These are phyloP conservation scores for Globisporangium heterothallicum DNA, from an alignment of 352 stramenopile genomes.

Conservation along the genomic window DNA sequence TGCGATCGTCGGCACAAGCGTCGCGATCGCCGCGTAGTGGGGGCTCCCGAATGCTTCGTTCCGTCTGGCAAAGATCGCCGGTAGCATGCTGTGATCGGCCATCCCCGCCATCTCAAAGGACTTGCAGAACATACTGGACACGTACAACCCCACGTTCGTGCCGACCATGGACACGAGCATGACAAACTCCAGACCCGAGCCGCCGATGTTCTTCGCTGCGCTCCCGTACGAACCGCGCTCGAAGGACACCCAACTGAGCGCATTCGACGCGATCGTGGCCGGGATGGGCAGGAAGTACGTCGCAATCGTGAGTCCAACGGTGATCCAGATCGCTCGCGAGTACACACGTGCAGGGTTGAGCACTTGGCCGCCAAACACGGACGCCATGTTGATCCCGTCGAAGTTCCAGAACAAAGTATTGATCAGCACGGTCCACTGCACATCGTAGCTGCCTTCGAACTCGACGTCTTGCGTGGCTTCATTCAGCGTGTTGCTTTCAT, in stretches of 20 bases:
- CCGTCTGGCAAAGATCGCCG: constrained; percentile 54
- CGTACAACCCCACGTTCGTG: constrained; percentile 86
- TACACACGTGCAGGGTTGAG: constrained; percentile 69
- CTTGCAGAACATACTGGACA: constrained; percentile 86
- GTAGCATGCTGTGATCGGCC: constrained; percentile 71
- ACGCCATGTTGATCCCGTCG: constrained; percentile 87
- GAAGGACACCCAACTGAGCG: constrained; percentile 54
- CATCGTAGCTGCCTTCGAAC: constrained; percentile 13
- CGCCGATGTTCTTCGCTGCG: constrained; percentile 62
- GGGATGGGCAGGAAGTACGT: constrained; percentile 85
- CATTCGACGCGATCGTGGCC: constrained; percentile 47
- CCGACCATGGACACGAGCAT: constrained; percentile 74
- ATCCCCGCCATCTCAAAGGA: constrained; percentile 70
- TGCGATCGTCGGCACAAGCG: constrained; percentile 18
- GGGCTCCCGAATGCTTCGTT: constrained; percentile 21
- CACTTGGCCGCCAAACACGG: constrained; percentile 84
- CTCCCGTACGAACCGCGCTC: constrained; percentile 74
- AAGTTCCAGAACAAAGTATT: constrained; percentile 94
- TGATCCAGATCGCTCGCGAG: constrained; percentile 64
- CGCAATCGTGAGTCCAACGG: constrained; percentile 52
- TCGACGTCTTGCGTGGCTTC: constrained; percentile 9
- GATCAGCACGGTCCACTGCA: constrained; percentile 67
- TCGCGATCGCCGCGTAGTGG: constrained; percentile 17
- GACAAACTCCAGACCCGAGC: constrained; percentile 67
- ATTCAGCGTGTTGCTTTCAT: constrained; percentile 18